Evolutionary conservation across 208 protist genomes (phyloP), one percentile per base, ranked within the genome.

Genomic region (Leptomonas pyrrhocoris): DNA sequence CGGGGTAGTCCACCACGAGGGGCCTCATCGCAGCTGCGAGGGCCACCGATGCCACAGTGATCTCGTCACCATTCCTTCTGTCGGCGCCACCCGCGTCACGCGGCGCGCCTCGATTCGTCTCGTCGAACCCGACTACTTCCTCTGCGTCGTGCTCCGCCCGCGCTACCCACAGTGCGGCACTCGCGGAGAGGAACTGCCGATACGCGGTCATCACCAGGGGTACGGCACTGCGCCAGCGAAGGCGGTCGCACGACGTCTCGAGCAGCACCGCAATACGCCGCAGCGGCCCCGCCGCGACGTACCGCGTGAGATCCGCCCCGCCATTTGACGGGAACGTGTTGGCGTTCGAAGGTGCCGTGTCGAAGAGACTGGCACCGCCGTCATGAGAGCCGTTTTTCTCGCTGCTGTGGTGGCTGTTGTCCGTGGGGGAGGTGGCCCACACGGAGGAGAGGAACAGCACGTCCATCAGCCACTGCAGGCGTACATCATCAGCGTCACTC

Each of bases 381-480:
- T 8, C 18, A 13, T 23, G 34, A 38, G 34, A 54, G 23, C 18
- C 28, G 23, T 2, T 21, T 4, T 16, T 27, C 27, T 2, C 8
- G 31, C 40, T 38, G 23, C 56, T 36, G 31, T 27, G 8, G 27
- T 18, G 40, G 34, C 25, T 27, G 36, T 27, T 28, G 30, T 53
- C 54, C 53, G 36, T 2, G 5, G 30, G 16, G 13, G 30, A 15
- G 18, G n/a, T 6, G 43, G 31, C 56, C 69, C 62, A 72, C 30
- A 77, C 64, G 2, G 57, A 43, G 18, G 64, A 77, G 11, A 53
- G 9, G n/a, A 71, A 77, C 0, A 77, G 25, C 0, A 43, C 18
- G 42, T 77, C 72, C 48, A 72, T 51, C 18, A 58, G 46, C 64
- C 55, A 72, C 48, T 77, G 72, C 56, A 77, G 19, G 0, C 72